Conservation (phyloP, 2,329 filamentous ascomycete genomes). For the Pyrenochaeta sp. region DNA sequence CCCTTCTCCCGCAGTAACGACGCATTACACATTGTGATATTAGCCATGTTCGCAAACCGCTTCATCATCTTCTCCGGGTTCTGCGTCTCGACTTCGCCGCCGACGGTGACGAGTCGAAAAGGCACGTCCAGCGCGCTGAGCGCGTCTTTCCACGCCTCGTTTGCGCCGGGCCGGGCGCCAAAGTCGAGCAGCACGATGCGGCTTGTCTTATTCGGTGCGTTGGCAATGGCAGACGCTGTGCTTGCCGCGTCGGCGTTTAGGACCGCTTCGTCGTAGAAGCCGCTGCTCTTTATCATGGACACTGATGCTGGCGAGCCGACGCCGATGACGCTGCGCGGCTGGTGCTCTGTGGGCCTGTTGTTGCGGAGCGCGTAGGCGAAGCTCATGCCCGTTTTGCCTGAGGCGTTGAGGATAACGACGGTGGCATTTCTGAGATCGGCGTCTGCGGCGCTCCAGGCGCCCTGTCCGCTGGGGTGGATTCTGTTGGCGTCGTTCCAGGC, state of each 20-base stretch:
- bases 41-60: constrained; percentile 1
- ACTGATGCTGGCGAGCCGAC: constrained; percentile 25
- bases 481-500: constrained; percentile 21
- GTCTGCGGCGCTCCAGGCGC: constrained; percentile 24
- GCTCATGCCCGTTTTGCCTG: constrained; percentile 28
- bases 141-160: constrained; percentile 11
- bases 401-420: constrained; percentile 29
- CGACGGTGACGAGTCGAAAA: constrained; percentile 22
- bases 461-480: constrained; percentile 22
- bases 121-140: constrained; percentile 6
- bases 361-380: constrained; percentile 27
- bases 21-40: constrained; percentile 25
- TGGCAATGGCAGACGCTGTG: constrained; percentile 3
- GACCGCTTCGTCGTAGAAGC: constrained; percentile 26
- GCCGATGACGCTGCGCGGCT: constrained; percentile 24
- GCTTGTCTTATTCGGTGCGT: neutral
- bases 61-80: constrained; percentile 10
- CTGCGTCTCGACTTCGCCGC: constrained; percentile 19
- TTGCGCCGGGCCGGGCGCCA: constrained; percentile 22
- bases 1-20: constrained; percentile 27
- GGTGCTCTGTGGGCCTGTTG: constrained; percentile 22
- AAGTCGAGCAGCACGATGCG: constrained; percentile 31
- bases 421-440: constrained; percentile 22
- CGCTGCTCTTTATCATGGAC: constrained; percentile 15
- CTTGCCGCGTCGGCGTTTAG: constrained; percentile 18